Conservation (phyloP, 768 basidiomycete genomes). For the Tubosaeta sp. region DNA sequence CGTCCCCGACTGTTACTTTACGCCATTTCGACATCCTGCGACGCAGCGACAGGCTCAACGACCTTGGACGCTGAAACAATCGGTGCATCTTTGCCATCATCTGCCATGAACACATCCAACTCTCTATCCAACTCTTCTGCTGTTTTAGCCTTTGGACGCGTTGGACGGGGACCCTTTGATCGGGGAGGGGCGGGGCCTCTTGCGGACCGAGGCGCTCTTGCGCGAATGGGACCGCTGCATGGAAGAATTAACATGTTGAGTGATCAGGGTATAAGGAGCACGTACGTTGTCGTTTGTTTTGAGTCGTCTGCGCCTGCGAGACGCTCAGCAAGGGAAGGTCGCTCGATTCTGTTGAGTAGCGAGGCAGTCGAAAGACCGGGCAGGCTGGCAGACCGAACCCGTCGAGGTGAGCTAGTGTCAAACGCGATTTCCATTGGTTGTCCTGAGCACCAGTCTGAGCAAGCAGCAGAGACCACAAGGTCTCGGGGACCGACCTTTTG, state of each 20-base stretch:
- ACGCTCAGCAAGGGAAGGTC: slow-evolving; percentile 65
- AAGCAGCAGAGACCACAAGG: background rate
- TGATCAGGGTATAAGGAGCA: background rate
- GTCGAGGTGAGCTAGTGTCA: slow-evolving; percentile 46
- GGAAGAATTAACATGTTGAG: background rate
- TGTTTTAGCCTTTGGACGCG: slow-evolving; percentile 57
- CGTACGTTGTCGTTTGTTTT: slow-evolving; percentile 15
- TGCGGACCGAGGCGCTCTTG: slow-evolving; percentile 24
- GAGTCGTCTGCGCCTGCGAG: slow-evolving; percentile 45
- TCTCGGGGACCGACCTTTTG: slow-evolving; percentile 60
- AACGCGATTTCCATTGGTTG: slow-evolving; percentile 74
- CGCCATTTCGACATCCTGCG: slow-evolving; percentile 55
- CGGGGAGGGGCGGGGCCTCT: slow-evolving; percentile 10
- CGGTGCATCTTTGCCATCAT: slow-evolving; percentile 33
- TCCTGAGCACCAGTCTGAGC: slow-evolving; percentile 42
- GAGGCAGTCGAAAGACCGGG: slow-evolving; percentile 45
- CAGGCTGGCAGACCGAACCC: slow-evolving; percentile 45
- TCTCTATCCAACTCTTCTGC: slow-evolving; percentile 85
- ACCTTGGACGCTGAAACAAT: slow-evolving; percentile 16
- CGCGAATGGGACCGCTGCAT: slow-evolving; percentile 44
- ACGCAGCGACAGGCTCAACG: slow-evolving; percentile 5
- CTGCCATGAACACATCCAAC: slow-evolving; percentile 82
- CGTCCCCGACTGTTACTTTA: slow-evolving; percentile 12
- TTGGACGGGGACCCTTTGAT: slow-evolving; percentile 22
- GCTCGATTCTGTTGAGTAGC: slow-evolving; percentile 71